Evolutionary conservation across 352 stramenopile species (phyloP).

Genomic region (Phytophthora ramorum): DNA sequence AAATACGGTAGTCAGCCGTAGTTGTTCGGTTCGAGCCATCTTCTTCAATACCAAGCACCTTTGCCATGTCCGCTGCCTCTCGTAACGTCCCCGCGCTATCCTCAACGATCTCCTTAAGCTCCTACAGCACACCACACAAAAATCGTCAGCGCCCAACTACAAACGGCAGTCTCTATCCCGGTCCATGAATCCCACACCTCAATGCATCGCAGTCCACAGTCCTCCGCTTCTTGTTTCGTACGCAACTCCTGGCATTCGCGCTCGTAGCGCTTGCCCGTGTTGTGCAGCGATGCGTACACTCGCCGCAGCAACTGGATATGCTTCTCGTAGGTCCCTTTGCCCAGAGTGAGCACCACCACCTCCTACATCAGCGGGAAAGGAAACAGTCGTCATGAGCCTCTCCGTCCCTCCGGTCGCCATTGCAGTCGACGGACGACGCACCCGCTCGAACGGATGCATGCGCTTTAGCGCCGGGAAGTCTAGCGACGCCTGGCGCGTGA

Average conservation of each 20-base stretch:
- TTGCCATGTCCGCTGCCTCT: constrained; percentile 67
- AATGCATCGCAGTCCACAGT: constrained; percentile 78
- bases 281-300: constrained; percentile 82
- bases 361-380: constrained; percentile 44
- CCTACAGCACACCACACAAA: constrained; percentile 25
- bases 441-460: constrained; percentile 85
- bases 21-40: neutral
- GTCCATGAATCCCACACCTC: constrained; percentile 44
- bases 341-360: constrained; percentile 83
- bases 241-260: constrained; percentile 66
- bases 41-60: constrained; percentile 34
- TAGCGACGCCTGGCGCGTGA: constrained; percentile 78
- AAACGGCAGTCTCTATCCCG: neutral
- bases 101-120: constrained; percentile 58
- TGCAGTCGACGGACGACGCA: constrained; percentile 25
- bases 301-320: constrained; percentile 77
- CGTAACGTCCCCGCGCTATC: constrained; percentile 46
- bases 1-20: neutral
- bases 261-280: constrained; percentile 78
- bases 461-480: constrained; percentile 78
- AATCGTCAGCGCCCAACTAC: neutral
- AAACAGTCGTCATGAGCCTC: neutral
- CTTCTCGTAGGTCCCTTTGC: constrained; percentile 73
- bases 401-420: neutral
- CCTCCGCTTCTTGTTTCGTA: constrained; percentile 83